Conservation (phyloP, 2,329 filamentous ascomycete genomes). For the Claviceps maximensis region DNA sequence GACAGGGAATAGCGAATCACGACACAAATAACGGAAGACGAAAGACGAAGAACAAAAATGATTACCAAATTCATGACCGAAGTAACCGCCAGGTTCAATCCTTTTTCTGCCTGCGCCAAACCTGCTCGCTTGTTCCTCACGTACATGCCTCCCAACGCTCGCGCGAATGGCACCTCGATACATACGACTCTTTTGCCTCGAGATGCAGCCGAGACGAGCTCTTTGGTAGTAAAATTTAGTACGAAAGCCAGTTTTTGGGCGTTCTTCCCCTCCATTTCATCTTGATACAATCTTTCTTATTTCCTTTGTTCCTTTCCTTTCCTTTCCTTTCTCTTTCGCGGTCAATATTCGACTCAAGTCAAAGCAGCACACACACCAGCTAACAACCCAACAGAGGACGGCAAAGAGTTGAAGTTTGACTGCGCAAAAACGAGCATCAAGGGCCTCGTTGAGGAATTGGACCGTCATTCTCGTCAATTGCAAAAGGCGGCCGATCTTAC, state of each 20-base stretch:
- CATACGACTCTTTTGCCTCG: conserved; percentile 63
- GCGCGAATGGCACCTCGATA: conserved; percentile 60
- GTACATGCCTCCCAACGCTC: conserved; percentile 66
- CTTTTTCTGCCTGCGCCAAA: conserved; percentile 68
- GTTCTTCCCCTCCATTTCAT: neutral
- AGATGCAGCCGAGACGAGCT: conserved; percentile 52
- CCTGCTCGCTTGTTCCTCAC: conserved; percentile 82
- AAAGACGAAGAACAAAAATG: conserved; percentile 45
- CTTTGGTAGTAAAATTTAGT: conserved; percentile 78
- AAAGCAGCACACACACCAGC: too few relatives aligned
- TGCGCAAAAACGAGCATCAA: conserved; percentile 71
- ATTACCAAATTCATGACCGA: conserved; percentile 79
- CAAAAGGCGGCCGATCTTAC: conserved; percentile 71
- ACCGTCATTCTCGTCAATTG: conserved; percentile 73
- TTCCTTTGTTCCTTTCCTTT: neutral
- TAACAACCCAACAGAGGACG: conserved; percentile 55
- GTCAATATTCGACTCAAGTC: too few relatives aligned
- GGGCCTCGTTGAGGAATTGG: conserved; percentile 76
- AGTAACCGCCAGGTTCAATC: conserved; percentile 80
- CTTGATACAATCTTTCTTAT: neutral
- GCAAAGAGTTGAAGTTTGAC: conserved; percentile 77
- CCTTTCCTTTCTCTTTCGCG: too few relatives aligned
- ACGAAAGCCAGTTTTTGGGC: conserved; percentile 19
- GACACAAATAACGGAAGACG: neutral
- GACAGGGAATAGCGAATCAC: neutral